A percentile compares a stretch with the other conserved stretches of the same genome.
phyloP scores from a whole-genome alignment of 2,329 filamentous ascomycete genomes.

The Lojkania enalia region DNA sequence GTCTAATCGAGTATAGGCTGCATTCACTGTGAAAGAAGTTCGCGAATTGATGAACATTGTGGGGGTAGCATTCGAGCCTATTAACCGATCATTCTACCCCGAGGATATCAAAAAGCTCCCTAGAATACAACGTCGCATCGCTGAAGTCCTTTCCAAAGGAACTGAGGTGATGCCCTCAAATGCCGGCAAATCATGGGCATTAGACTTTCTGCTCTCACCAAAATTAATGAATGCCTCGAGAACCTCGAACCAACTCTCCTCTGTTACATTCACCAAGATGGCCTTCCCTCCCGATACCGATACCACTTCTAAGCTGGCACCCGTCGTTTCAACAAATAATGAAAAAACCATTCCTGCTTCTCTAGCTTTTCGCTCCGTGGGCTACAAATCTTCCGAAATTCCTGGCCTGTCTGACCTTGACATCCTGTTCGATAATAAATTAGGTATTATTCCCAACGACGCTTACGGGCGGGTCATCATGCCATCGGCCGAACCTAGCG shows the following conservation, averaged over 20 bases:
- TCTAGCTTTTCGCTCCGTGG: conserved; percentile 89
- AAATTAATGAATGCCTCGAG: conserved; percentile 63
- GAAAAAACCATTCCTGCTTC: conserved; percentile 64
- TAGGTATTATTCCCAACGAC: conserved; percentile 83
- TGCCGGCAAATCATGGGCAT: conserved; percentile 72
- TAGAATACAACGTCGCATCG: conserved; percentile 73
- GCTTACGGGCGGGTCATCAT: conserved; percentile 70
- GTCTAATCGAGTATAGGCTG: conserved; percentile 61
- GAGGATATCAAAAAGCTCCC: conserved; percentile 69
- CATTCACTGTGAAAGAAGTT: conserved; percentile 94
- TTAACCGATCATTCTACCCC: conserved; percentile 69
- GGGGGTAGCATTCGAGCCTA: conserved; percentile 69
- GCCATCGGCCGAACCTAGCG: conserved; percentile 40
- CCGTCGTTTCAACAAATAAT: conserved; percentile 47
- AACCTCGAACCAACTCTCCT: conserved; percentile 58
- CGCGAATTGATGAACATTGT: conserved; percentile 83
- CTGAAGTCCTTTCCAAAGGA: conserved; percentile 80
- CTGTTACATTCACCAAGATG: conserved; percentile 67
- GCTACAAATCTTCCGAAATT: conserved; percentile 82
- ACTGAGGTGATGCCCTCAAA: conserved; percentile 56
- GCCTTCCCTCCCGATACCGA: conserved; percentile 42
- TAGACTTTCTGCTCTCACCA: conserved; percentile 85
- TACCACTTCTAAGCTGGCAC: conserved; percentile 57
- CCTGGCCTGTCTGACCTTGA: conserved; percentile 73
- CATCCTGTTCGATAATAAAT: conserved; percentile 74